Base-by-base conservation (phyloP, 2,329 filamentous ascomycete species). In the Aspergillus brasiliensis region DNA sequence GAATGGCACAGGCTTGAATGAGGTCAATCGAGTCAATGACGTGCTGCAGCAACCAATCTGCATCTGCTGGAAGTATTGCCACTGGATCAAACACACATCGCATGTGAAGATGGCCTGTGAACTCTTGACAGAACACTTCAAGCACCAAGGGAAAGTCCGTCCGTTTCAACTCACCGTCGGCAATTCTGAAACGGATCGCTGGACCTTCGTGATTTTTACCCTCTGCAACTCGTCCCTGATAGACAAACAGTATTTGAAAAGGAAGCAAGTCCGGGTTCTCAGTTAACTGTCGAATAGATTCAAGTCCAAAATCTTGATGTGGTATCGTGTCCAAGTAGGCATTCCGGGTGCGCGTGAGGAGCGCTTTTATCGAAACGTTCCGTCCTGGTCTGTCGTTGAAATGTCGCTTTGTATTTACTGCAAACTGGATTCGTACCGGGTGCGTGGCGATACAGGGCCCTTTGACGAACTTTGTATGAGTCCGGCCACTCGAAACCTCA, bases 191-290 rank as follows among this genome's bases (percentile, higher is more conserved):
- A 2, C 15, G 27, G 6, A 1, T 8, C 46, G 25, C 28, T 48
- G 46, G 15, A 8, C 7, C 10, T 25, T 2, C 13, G 8, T 48
- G 46, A 28, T 17, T n/a, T 15, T 15, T n/a, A 7, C 5, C n/a
- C 13, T 17, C 31, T 19, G 46, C n/a, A 13, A 34, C 13, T 44
- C 34, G 5, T 25, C 53, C 51, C 13, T 57, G 58, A 15, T 57
- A 60, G 21, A 60, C 58, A 28, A 47, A 60, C n/a, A 60, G 40
- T 5, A 57, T 54, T 17, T 53, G 54, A 11, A 60, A 60, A 15
- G 58, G 58, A 31, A 60, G 25, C 5, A 37, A 31, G 25, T 47
- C 48, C 1, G 54, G 47, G 25, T 44, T n/a, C 5, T 31, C 48
- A 38, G 31, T 49, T 28, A 34, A 17, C 7, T 27, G 46, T 34